Base-by-base conservation (phyloP, 768 basidiomycete genomes). In the Cyathus striatus region DNA sequence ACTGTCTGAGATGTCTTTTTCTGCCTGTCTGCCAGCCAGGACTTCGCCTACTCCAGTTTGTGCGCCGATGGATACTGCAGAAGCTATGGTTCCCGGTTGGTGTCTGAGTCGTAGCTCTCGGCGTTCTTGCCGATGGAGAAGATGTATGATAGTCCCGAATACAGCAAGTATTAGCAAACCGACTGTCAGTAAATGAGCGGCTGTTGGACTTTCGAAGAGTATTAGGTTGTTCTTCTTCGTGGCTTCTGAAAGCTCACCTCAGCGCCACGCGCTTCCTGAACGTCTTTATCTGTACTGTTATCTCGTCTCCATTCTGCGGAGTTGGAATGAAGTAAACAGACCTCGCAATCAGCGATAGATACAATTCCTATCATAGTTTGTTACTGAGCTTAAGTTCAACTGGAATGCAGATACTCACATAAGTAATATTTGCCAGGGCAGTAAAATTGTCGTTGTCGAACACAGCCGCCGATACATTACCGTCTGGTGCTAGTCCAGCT, bases 81-180 rank as follows among this genome's bases (percentile, higher is more conserved):
- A 74, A 18, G 75, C 78, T 40, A 80, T 73, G 4, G 79, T 79
- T 14, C 78, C 75, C 0, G 75, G 75, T 38, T 67, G 60, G 48
- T 76, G 74, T 23, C 61, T 62, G 23, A 79, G 61, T 14, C 59
- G 61, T 21, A 81, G 63, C 33, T 62, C 53, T 7, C 65, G 64
- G 6, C 77, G 69, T 27, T 72, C 71, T 36, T 51, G 47, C 18
- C 66, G 59, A 52, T 80, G 78, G 47, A 70, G 63, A 14, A 76
- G 43, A 30, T 79, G 75, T 36, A 78, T 61, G 22, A 74, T 49
- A 9, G 66, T 56, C 4, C 58, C 71, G 38, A 64, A 63, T 35
- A 75, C 17, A 0, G 73, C 74, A 23, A 78, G 64, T 1, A 74
- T 41, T 20, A 79, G 38, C 61, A 78, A 57, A 6, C 61, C 67